Conservation (phyloP, 805 yeast species). For the Limtongozyma cylindracea region DNA sequence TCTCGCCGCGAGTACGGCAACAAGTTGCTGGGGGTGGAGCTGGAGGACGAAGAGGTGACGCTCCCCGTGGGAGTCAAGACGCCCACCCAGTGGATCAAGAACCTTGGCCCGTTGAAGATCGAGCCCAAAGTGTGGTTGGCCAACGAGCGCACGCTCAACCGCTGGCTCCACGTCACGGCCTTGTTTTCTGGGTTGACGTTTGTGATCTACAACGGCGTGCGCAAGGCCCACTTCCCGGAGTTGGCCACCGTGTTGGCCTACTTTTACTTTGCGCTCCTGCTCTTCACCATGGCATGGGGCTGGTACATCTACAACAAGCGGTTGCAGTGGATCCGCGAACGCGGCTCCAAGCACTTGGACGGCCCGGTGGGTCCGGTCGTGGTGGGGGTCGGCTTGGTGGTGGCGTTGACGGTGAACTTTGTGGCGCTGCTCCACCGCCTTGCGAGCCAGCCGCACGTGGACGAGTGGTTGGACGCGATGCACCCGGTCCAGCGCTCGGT, state of each 20-base stretch:
- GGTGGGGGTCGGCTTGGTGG: conserved; percentile 40
- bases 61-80: conserved; percentile 77
- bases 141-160: conserved; percentile 87
- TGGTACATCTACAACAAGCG: conserved; percentile 53
- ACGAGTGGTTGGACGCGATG: too few relatives aligned
- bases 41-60: conserved; percentile 62
- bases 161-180: conserved; percentile 84
- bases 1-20: too few relatives aligned
- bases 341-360: conserved; percentile 76
- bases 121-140: conserved; percentile 98
- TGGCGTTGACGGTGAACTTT: conserved; percentile 50
- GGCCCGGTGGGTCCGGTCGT: conserved; percentile 76
- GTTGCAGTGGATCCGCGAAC: conserved; percentile 43
- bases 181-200: conserved; percentile 69
- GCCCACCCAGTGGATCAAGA: conserved; percentile 59
- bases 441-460: too few relatives aligned
- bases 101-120: conserved; percentile 78
- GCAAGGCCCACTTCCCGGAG: conserved; percentile 32
- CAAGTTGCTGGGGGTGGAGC: conserved; percentile 37
- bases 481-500: too few relatives aligned
- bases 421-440: too few relatives aligned
- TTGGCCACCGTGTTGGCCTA: conserved; percentile 55
- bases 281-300: conserved; percentile 80
- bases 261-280: conserved; percentile 52
- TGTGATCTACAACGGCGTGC: conserved; percentile 54